Percentiles rank a stretch among this genome's conserved stretches.
Conservation (phyloP, 345 rosid species). For the Rhodamnia rubescens region DNA sequence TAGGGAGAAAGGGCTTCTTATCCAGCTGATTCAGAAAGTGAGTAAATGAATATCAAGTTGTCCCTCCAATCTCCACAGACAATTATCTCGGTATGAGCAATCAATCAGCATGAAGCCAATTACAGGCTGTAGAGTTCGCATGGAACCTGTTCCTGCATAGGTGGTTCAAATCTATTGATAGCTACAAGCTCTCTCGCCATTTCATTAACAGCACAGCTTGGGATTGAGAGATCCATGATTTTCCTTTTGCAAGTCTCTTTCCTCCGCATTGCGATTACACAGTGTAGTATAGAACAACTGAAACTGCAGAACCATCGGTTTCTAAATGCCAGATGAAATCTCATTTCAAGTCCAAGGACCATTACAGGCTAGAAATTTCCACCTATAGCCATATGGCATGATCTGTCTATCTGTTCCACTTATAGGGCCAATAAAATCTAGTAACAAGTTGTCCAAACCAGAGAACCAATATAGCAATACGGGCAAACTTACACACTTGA, state of each 20-base stretch:
- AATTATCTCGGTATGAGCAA: not conserved
- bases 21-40: not conserved
- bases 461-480: not conserved
- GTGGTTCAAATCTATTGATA: not conserved
- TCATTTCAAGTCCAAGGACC: not conserved
- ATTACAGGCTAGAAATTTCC: not conserved
- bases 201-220: not conserved
- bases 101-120: not conserved
- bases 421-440: not conserved
- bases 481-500: slow-evolving; percentile 82
- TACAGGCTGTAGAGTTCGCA: not conserved
- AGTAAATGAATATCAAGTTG: not conserved
- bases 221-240: not conserved
- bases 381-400: not conserved
- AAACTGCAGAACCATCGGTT: not conserved
- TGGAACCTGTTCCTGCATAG: not conserved
- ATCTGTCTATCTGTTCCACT: not conserved
- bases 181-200: not conserved
- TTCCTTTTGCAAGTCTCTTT: not conserved
- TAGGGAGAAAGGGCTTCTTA: not conserved
- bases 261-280: not conserved
- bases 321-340: not conserved
- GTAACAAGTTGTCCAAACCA: not conserved
- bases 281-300: not conserved
- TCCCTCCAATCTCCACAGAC: not conserved